Percentiles rank a stretch among this genome's conserved stretches.
Evolutionary conservation across 1,284 basidiomycete genomes (phyloP).

Genomic region (Trametes hirsuta): DNA sequence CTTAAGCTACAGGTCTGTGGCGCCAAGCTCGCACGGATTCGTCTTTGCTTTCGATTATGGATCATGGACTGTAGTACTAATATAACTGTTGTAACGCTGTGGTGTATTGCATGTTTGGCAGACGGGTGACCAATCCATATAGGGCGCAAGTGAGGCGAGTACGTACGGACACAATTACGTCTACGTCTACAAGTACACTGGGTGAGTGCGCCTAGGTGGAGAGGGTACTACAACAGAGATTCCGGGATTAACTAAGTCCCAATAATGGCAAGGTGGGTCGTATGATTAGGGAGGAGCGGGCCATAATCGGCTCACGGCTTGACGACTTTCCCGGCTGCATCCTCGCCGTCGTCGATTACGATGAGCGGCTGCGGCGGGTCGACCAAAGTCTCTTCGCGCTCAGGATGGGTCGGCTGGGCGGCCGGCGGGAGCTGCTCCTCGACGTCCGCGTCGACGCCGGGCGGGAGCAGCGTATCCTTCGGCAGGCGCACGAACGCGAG

Average conservation of each 20-base stretch:
- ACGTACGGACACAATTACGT: neutral
- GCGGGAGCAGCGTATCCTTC: constrained; percentile 12
- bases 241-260: neutral
- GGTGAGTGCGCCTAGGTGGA: too few species aligned
- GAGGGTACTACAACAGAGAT: neutral
- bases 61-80: neutral
- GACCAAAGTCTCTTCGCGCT: constrained; percentile 29
- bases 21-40: neutral
- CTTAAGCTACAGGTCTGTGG: neutral
- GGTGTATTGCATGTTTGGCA: neutral
- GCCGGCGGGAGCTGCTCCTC: constrained; percentile 15
- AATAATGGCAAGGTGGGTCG: neutral
- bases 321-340: constrained; percentile 17
- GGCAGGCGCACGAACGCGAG: constrained; percentile 51
- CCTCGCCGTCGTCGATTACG: constrained; percentile 24
- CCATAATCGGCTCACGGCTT: constrained; percentile 8
- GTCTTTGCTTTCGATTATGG: neutral
- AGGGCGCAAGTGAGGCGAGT: neutral
- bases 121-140: neutral
- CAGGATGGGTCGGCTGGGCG: neutral
- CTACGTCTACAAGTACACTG: too few species aligned
- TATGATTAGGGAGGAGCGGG: neutral
- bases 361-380: constrained; percentile 19
- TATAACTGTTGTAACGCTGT: neutral
- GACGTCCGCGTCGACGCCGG: constrained; percentile 10